phyloP scores from a whole-genome alignment of 1,139 yeast genomes.

The Pichia sp. region DNA sequence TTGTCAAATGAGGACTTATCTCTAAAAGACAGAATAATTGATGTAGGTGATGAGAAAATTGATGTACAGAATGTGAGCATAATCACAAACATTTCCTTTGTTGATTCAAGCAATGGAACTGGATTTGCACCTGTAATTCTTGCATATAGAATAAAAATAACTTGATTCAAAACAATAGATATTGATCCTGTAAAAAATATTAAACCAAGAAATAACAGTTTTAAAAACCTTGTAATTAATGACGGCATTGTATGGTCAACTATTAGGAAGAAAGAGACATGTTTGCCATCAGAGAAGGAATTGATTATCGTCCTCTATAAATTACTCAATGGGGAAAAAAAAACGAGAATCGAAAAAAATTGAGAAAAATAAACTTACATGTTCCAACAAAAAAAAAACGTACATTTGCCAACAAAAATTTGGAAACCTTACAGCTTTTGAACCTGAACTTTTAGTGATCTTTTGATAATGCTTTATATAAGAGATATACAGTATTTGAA shows the following conservation, averaged over 20 bases:
- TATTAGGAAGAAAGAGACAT: not conserved
- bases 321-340: not conserved
- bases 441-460: too few species aligned
- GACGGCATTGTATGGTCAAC: not conserved
- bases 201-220: slow-evolving; percentile 32
- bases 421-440: too few species aligned
- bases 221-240: slow-evolving; percentile 9
- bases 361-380: too few species aligned
- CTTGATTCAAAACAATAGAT: slow-evolving; percentile 39
- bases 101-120: slow-evolving; percentile 32
- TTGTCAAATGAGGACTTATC: slow-evolving; percentile 30
- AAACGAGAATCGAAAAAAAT: not conserved
- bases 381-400: too few species aligned
- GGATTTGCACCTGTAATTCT: not conserved
- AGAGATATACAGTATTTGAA: not conserved
- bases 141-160: slow-evolving; percentile 21
- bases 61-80: slow-evolving; percentile 41
- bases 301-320: not conserved
- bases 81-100: slow-evolving; percentile 46
- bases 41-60: slow-evolving; percentile 35
- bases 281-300: not conserved
- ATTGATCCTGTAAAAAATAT: slow-evolving; percentile 42
- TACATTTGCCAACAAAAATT: too few species aligned
- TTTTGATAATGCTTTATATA: too few species aligned
- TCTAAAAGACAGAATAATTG: slow-evolving; percentile 34